phyloP scores from a whole-genome alignment of 1,139 yeast species.

The Zygoascus hellenicus region DNA sequence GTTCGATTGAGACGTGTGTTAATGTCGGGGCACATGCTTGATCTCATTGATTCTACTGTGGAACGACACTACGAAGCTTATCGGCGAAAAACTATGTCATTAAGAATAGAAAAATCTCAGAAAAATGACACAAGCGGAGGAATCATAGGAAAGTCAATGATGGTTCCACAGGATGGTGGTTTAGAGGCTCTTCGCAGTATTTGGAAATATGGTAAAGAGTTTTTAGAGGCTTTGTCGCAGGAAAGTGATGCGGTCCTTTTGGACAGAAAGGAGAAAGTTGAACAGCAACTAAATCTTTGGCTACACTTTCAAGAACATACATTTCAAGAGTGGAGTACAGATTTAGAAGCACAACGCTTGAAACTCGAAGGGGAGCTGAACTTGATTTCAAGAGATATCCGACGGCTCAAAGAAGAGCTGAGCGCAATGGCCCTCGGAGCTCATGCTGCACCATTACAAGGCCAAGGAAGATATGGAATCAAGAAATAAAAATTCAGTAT shows the following conservation, averaged over 20 bases:
- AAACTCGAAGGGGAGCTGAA: slow-evolving; percentile 53
- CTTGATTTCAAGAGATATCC: slow-evolving; percentile 30
- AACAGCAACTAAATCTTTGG: slow-evolving; percentile 44
- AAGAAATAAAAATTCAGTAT: slow-evolving; percentile 10
- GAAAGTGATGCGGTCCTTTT: slow-evolving; percentile 47
- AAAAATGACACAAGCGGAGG: slow-evolving; percentile 9
- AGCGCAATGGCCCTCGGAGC: background rate
- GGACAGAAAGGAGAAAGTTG: slow-evolving; percentile 42
- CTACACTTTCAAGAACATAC: slow-evolving; percentile 51
- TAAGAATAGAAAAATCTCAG: slow-evolving; percentile 56
- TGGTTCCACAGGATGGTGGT: slow-evolving; percentile 27
- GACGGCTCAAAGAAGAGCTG: slow-evolving; percentile 22
- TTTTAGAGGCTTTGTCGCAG: slow-evolving; percentile 35
- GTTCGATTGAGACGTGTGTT: slow-evolving; percentile 49
- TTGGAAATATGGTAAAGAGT: slow-evolving; percentile 36
- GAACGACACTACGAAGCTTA: slow-evolving; percentile 78
- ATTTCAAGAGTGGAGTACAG: slow-evolving; percentile 62
- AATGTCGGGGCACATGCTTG: slow-evolving; percentile 64
- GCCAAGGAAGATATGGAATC: slow-evolving; percentile 7
- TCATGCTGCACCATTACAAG: background rate
- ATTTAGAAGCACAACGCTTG: slow-evolving; percentile 51
- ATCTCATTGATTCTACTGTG: slow-evolving; percentile 71
- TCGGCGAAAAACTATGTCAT: slow-evolving; percentile 63
- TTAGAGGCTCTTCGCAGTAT: slow-evolving; percentile 36
- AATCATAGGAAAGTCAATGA: background rate